Percentiles rank a stretch among this genome's conserved stretches.
Conservation (phyloP, 345 rosid species). For the Noccaea bulbosa region DNA sequence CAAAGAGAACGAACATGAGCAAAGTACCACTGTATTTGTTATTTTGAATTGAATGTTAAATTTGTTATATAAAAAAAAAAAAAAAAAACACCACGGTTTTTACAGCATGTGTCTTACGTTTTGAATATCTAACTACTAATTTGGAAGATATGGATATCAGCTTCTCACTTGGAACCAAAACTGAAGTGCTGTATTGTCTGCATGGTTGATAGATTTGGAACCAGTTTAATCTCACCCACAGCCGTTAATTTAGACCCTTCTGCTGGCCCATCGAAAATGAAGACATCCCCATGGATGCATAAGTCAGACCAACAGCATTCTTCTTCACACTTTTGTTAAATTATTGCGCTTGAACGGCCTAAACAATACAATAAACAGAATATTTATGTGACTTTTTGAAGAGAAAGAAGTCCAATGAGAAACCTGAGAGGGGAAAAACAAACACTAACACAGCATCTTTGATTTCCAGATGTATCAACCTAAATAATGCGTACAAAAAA, state of each 20-base stretch:
- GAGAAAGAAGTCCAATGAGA: not conserved
- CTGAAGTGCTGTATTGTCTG: slow-evolving; percentile 52
- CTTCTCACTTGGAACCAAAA: too few species aligned
- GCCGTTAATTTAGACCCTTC: slow-evolving; percentile 69
- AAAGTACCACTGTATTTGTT: slow-evolving; percentile 51
- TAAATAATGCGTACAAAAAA: slow-evolving; percentile 78
- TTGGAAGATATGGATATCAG: too few species aligned
- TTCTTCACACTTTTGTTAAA: slow-evolving; percentile 62
- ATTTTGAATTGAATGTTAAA: too few species aligned
- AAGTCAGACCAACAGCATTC: slow-evolving; percentile 83
- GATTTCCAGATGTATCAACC: slow-evolving; percentile 95
- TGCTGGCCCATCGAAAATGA: slow-evolving; percentile 87
- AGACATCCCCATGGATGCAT: slow-evolving; percentile 81
- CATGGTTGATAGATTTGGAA: slow-evolving; percentile 82
- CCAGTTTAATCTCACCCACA: slow-evolving; percentile 85
- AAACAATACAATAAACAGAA: slow-evolving; percentile 1
- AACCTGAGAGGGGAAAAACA: not conserved
- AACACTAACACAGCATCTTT: slow-evolving; percentile 85
- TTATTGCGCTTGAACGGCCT: slow-evolving; percentile 79
- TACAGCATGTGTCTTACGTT: too few species aligned
- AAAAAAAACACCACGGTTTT: too few species aligned
- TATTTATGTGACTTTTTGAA: not conserved
- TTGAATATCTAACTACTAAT: too few species aligned
- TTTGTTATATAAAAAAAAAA: too few species aligned
- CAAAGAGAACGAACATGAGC: slow-evolving; percentile 7